Percentiles rank a stretch among this genome's conserved stretches.
phyloP scores from a whole-genome alignment of 2,329 filamentous ascomycete genomes.

The Penicillium glabrum region DNA sequence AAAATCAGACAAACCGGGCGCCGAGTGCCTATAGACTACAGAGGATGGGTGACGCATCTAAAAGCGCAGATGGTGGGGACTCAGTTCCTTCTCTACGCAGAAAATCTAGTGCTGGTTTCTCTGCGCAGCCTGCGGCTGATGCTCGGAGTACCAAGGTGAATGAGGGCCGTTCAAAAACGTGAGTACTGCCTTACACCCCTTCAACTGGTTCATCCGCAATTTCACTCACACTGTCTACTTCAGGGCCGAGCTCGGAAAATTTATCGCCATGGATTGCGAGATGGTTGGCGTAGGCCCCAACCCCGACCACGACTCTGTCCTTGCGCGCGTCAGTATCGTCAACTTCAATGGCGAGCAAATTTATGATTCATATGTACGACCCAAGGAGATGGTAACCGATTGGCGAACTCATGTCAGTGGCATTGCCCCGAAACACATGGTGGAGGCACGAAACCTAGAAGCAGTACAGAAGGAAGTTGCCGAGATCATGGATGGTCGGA shows the following conservation, averaged over 20 bases:
- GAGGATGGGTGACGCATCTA: conserved; percentile 31
- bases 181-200: conserved; percentile 16
- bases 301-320: conserved; percentile 67
- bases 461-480: conserved; percentile 74
- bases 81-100: conserved; percentile 60
- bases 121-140: conserved; percentile 41
- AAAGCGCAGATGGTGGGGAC: conserved; percentile 58
- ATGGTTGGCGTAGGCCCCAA: conserved; percentile 81
- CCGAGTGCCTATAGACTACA: conserved; percentile 26
- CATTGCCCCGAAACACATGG: conserved; percentile 72
- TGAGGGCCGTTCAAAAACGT: conserved; percentile 57
- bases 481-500: conserved; percentile 65
- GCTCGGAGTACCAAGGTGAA: conserved; percentile 58
- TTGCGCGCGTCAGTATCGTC: conserved; percentile 85
- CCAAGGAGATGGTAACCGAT: conserved; percentile 76
- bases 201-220: conserved; percentile 11
- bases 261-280: conserved; percentile 91
- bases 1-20: conserved; percentile 16
- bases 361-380: conserved; percentile 89
- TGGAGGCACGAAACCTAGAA: conserved; percentile 67
- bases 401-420: conserved; percentile 89
- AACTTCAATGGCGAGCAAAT: conserved; percentile 92
- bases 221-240: conserved; percentile 27
- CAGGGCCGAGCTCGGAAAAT: conserved; percentile 76
- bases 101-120: conserved; percentile 57